Base-by-base conservation (phyloP, 345 rosid species). In the Populus alba region DNA sequence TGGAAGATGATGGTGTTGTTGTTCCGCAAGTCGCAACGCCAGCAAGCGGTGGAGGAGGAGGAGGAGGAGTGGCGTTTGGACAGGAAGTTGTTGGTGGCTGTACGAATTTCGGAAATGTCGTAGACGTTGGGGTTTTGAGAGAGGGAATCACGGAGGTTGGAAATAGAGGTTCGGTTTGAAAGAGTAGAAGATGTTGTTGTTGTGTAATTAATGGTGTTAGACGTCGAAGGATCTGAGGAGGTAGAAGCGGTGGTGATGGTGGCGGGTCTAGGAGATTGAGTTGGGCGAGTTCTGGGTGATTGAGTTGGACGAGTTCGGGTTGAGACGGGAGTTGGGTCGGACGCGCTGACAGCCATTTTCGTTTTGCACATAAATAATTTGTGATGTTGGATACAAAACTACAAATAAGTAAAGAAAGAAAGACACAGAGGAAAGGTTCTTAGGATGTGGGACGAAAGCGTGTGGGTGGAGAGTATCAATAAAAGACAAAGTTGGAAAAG, bases 11-110 rank as follows among this genome's bases (percentile, higher is more conserved):
- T 79, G 0, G 88, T 89, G 66, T 92, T 89, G 66, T 72, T 86
- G 59, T 88, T 92, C n/a, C 96, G 85, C 17, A 95, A 67, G 77
- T 12, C 82, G 79, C 97, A 93, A 17, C 94, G 91, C 98, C 99
- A 95, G 74, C 90, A 88, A 49, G 91, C 77, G n/a, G 87, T 74
- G 45, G 94, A 77, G n/a, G 95, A 86, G 3, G 49, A 45, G 49
- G 89, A 87, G 10, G 93, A 83, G 17, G 93, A 87, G 79, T 80
- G 65, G 61, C 89, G 89, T 74, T 87, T 82, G 41, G 92, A 87
- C 49, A 95, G 91, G 92, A 95, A 95, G 72, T 88, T 91, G 90
- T 95, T 95, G 67, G 97, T 95, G 82, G 98, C 94, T 49, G 90
- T 59, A 31, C 97, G 97, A 27, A 95, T 90, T 80, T 93, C 97